A percentile compares a stretch with the other conserved stretches of the same genome.
These are phyloP conservation scores for Schizosaccharomyces octosporus DNA, from an alignment of 805 yeast species.

Conservation along the genomic window DNA sequence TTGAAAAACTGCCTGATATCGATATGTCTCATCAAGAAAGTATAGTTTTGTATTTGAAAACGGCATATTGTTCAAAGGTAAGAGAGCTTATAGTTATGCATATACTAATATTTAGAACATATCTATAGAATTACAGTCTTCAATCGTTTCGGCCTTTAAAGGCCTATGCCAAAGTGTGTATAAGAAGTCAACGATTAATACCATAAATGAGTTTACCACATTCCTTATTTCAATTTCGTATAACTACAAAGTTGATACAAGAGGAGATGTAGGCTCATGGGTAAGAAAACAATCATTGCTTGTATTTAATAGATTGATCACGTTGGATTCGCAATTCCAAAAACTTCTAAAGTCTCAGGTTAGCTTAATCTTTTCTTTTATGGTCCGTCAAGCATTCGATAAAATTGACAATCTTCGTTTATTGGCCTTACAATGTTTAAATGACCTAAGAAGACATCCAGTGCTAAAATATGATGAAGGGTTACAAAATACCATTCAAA, in stretches of 20 bases:
- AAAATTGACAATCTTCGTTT: not conserved
- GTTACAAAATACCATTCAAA: not conserved
- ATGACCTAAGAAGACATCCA: not conserved
- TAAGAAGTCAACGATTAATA: not conserved
- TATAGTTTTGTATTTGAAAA: too few relatives aligned
- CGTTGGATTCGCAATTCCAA: not conserved
- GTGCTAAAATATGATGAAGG: not conserved
- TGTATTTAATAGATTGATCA: constrained; percentile 6
- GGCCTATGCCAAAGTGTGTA: not conserved
- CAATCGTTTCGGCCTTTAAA: too few relatives aligned
- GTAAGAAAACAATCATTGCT: not conserved
- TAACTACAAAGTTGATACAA: not conserved
- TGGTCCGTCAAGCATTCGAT: not conserved
- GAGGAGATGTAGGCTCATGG: constrained; percentile 2
- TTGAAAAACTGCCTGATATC: too few relatives aligned
- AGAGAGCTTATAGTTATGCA: too few relatives aligned
- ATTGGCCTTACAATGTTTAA: not conserved
- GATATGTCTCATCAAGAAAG: too few relatives aligned
- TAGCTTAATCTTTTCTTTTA: not conserved
- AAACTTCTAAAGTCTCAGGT: not conserved
- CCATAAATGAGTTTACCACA: not conserved
- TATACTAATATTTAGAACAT: too few relatives aligned
- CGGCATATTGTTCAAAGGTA: too few relatives aligned
- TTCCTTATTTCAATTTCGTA: not conserved
- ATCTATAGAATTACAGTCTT: too few relatives aligned